Evolutionary conservation across 2,329 filamentous ascomycete species (phyloP), one percentile per base, ranked within the genome.

Genomic region (Neocatenulostroma microsporum): DNA sequence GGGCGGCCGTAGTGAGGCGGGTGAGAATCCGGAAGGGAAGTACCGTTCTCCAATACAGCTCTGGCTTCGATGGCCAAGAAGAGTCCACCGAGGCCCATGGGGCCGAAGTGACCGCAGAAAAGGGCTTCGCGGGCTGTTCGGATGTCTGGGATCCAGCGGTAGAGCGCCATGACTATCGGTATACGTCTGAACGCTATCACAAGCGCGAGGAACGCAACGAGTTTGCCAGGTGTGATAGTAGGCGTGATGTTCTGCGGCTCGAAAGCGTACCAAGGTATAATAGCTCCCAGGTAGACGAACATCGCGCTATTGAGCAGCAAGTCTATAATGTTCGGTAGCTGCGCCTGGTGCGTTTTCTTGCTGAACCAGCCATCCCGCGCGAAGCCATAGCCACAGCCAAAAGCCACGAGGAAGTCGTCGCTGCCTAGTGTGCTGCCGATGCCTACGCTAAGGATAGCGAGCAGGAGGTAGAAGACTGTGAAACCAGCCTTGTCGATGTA

Each of bases 401-500:
- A 76, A 1, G 70, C 66, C 3, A 74, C 68, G 0, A 76, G 63
- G 51, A 76, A 76, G 50, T 76, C 72, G 44, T 75, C 72, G 1
- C 64, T 59, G 6, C 72, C 71, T 0, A 76, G 60, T 0, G 64
- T 69, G 3, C 64, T 68, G 19, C 68, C 73, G 0, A 73, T 52
- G 2, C 72, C 72, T 13, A 74, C 58, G 14, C 61, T 64, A 45
- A 76, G 66, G 13, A 74, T 50, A 8, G 73, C 71, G 0, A 73
- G 60, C 0, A 76, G 64, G 10, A 76, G 60, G 49, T 76, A 76
- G 55, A 76, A 76, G 5, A 69, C 67, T 0, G 73, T 62, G 38
- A 74, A 70, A 0, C 67, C 68, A 3, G 70, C 60, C 11, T 58
- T 49, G 19, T 69, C 68, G 35, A 74, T 68, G 50, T 67, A 72